Conservation (phyloP, 768 basidiomycete genomes). For the Boletus patriciae region DNA sequence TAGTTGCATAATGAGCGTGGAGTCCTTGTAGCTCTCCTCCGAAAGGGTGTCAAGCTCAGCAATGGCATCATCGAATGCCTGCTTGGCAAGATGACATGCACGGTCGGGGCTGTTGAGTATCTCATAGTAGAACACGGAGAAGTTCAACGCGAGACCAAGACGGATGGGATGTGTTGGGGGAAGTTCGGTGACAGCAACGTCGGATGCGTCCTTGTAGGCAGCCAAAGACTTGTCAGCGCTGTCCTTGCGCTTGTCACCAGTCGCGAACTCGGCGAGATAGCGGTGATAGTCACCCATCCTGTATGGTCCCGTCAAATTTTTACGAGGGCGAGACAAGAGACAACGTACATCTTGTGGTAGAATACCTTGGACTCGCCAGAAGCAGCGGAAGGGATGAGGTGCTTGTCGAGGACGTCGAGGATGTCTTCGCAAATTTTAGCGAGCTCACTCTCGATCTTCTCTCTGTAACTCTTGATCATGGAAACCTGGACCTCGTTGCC, state of each 20-base stretch:
- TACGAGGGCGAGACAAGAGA: not conserved
- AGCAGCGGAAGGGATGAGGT: constrained; percentile 95
- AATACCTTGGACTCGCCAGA: constrained; percentile 98
- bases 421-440: constrained; percentile 99
- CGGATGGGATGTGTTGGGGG: constrained; percentile 97
- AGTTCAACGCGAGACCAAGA: constrained; percentile 97
- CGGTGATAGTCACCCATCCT: constrained; percentile 99
- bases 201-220: constrained; percentile 97
- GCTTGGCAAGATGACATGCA: constrained; percentile 98
- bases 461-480: constrained; percentile 98
- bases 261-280: constrained; percentile 98
- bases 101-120: constrained; percentile 98
- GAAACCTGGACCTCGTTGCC: constrained; percentile 94
- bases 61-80: constrained; percentile 98
- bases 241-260: constrained; percentile 95
- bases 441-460: constrained; percentile 96
- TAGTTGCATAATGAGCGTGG: constrained; percentile 95
- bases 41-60: constrained; percentile 98
- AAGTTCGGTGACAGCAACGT: constrained; percentile 94
- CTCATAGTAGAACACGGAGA: constrained; percentile 99
- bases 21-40: constrained; percentile 99
- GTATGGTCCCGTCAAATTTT: constrained; percentile 14
- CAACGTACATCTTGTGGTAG: constrained; percentile 96
- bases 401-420: constrained; percentile 94
- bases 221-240: constrained; percentile 97